Percentiles rank a stretch among this genome's conserved stretches.
Conservation (phyloP, 2,329 filamentous ascomycete species). For the Dactylellina drechsleri region DNA sequence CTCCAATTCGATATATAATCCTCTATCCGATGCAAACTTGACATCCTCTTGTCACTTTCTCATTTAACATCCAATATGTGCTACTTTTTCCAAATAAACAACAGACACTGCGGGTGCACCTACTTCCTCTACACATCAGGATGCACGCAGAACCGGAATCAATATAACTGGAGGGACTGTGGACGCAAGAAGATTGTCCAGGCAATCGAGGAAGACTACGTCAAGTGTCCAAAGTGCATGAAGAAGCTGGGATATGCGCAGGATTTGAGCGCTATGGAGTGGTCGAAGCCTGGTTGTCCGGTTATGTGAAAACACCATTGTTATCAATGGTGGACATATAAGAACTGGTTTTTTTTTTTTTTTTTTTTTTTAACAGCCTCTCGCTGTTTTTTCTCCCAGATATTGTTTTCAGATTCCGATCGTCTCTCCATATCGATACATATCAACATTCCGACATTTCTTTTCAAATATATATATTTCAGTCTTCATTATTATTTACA, state of each 20-base stretch:
- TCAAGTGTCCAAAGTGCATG: conserved; percentile 45
- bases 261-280: conserved; percentile 50
- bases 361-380: background rate
- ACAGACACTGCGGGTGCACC: conserved; percentile 46
- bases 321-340: background rate
- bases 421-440: background rate
- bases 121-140: conserved; percentile 51
- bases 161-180: conserved; percentile 51
- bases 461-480: no score
- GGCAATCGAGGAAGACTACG: conserved; percentile 46
- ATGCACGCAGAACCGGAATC: conserved; percentile 41
- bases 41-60: background rate
- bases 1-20: no score
- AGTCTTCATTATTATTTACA: no score
- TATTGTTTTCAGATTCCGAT: background rate
- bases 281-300: conserved; percentile 45
- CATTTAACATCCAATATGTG: conserved; percentile 27
- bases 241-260: conserved; percentile 42
- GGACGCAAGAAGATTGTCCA: conserved; percentile 50
- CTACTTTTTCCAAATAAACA: conserved; percentile 52
- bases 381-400: background rate
- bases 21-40: no score
- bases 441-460: conserved; percentile 1
- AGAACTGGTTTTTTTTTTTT: no score
- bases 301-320: conserved; percentile 25